These are phyloP conservation scores for Eucalyptus erythrocorys DNA, from an alignment of 345 rosid genomes.

Conservation along the genomic window DNA sequence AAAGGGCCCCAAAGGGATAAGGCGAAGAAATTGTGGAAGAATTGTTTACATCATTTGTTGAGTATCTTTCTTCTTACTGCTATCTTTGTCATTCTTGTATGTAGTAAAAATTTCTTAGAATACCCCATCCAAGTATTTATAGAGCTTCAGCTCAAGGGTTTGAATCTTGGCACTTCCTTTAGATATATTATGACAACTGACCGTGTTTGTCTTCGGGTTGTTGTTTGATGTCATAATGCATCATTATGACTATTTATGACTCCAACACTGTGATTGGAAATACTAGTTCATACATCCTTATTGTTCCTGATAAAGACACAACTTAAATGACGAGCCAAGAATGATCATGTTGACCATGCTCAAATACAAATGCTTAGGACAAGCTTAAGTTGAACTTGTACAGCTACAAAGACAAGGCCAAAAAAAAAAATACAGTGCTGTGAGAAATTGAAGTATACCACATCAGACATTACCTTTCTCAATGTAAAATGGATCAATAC, in stretches of 20 bases:
- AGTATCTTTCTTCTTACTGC: neutral
- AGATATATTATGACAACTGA: neutral
- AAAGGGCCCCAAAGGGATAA: neutral
- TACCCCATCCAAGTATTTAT: neutral
- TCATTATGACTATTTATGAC: neutral
- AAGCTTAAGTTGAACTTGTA: neutral
- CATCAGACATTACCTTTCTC: conserved; percentile 38
- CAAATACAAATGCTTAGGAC: neutral
- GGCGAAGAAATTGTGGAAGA: neutral
- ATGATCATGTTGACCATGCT: neutral
- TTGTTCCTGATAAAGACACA: neutral
- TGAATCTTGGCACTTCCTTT: neutral
- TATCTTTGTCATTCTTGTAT: neutral
- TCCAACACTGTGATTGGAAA: neutral
- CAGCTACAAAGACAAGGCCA: neutral
- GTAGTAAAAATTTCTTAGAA: neutral
- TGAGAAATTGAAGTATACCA: neutral
- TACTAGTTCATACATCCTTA: neutral
- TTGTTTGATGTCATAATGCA: neutral
- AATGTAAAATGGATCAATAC: conserved; percentile 73
- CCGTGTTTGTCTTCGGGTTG: neutral
- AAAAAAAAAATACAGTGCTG: neutral
- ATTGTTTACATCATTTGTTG: neutral
- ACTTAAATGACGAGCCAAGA: neutral
- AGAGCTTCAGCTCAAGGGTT: neutral